Conservation (phyloP, 1,284 basidiomycete species). For the Apiotrichum brassicae region DNA sequence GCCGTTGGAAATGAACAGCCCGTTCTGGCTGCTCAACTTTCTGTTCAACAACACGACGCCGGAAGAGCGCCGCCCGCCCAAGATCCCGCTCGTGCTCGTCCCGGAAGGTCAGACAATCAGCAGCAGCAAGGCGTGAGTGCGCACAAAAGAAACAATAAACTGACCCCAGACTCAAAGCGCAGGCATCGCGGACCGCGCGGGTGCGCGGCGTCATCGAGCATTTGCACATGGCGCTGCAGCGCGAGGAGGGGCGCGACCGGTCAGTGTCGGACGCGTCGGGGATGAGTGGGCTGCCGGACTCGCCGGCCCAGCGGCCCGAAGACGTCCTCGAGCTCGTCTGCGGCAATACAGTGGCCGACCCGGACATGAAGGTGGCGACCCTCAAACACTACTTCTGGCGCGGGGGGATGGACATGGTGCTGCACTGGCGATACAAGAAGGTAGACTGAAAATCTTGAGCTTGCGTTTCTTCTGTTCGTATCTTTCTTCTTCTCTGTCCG, state of each 20-base stretch:
- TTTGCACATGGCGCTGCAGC: conserved; percentile 4
- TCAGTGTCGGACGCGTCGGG: conserved; percentile 7
- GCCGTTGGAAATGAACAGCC: conserved; percentile 68
- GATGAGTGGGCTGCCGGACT: conserved; percentile 4
- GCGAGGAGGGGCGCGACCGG: conserved; percentile 10
- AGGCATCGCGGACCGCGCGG: conserved; percentile 21
- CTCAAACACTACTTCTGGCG: conserved; percentile 81
- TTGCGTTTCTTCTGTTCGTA: too few species aligned
- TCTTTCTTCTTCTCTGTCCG: too few species aligned
- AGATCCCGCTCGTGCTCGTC: conserved; percentile 80
- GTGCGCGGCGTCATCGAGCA: conserved; percentile 17
- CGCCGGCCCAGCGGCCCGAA: conserved; percentile 51
- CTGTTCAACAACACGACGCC: conserved; percentile 53
- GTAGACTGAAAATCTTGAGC: too few species aligned
- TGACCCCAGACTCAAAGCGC: conserved; percentile 8
- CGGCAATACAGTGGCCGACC: conserved; percentile 68
- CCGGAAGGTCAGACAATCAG: conserved; percentile 52
- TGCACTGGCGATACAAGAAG: conserved; percentile 70
- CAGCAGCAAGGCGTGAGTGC: conserved; percentile 2
- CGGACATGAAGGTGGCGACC: conserved; percentile 80
- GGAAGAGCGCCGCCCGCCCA: conserved; percentile 58
- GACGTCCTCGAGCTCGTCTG: conserved; percentile 82
- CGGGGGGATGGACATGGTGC: conserved; percentile 67
- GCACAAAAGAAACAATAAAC: too few species aligned
- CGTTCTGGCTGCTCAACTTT: conserved; percentile 84